Evolutionary conservation across 2,329 filamentous ascomycete species (phyloP), one percentile per base, ranked within the genome.

Genomic region (Cordyceps pruinosa): DNA sequence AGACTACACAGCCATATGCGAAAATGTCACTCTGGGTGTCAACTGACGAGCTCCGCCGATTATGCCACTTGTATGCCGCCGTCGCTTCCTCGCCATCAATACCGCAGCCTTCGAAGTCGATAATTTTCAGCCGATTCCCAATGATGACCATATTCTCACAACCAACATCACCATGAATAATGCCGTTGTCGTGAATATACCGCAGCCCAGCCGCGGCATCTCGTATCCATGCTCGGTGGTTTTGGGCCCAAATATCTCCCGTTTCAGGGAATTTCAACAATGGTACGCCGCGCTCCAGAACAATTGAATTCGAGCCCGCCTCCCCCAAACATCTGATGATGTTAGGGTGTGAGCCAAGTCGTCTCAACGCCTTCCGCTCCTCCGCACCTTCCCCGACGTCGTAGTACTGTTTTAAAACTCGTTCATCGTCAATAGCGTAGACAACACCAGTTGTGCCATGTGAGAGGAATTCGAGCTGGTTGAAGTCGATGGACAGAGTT

Each of bases 141-240:
- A 56, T 34, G 19, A 56, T n/a, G 9, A 56, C 54, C 54, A 49
- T 49, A 32, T 56, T 56, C 30, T 56, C 54, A 8, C 54, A 56
- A 15, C 54, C 45, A 56, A 56, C 15, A 32, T 56, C 54, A 41
- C 30, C 54, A 32, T 56, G 54, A 25, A 56, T 32, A 2, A 56
- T 56, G 32, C 41, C 25, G 37, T 26, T 30, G 7, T 49, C 4
- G 17, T 56, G 54, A 17, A 56, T 56, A 37, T 56, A 23, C 3
- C n/a, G 34, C 30, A 56, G n/a, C 19, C 54, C 54, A 30, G 30
- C 42, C 3, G 54, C 45, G 2, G 30, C 12, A 17, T 56, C 54
- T 41, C 21, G 49, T 25, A 56, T 56, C 54, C 54, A 56, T 13
- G 45, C 54, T n/a, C 28, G 15, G n/a, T 30, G 28, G n/a, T 26